phyloP scores from a whole-genome alignment of 2,329 filamentous ascomycete genomes.

The Curvularia lunata region DNA sequence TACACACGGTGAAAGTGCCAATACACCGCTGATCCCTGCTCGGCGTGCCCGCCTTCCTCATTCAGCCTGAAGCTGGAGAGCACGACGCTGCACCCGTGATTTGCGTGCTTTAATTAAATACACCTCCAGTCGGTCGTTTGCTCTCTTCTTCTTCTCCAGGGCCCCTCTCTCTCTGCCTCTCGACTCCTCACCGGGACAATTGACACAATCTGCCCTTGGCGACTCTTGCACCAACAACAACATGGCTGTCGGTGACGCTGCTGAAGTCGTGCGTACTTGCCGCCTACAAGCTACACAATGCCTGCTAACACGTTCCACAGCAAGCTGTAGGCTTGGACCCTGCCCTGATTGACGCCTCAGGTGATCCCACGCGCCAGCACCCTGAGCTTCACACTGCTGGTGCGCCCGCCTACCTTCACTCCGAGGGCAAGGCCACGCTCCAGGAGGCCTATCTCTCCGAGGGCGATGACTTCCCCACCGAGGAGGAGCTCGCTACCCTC shows the following conservation, averaged over 20 bases:
- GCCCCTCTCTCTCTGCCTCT: slow-evolving; percentile 11
- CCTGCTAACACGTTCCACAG: slow-evolving; percentile 24
- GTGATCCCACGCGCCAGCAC: slow-evolving; percentile 44
- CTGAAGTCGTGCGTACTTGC: slow-evolving; percentile 30
- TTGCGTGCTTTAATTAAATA: slow-evolving; percentile 18
- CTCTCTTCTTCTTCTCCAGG: slow-evolving; percentile 9
- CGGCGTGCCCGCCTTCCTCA: slow-evolving; percentile 22
- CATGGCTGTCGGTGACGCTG: slow-evolving; percentile 38
- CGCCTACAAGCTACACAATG: neutral
- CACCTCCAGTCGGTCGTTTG: slow-evolving; percentile 11
- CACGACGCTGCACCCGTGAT: slow-evolving; percentile 11
- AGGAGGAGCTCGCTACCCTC: slow-evolving; percentile 46
- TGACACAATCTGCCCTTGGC: slow-evolving; percentile 1
- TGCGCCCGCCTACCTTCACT: slow-evolving; percentile 39
- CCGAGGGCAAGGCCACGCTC: slow-evolving; percentile 49
- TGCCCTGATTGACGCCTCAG: slow-evolving; percentile 42
- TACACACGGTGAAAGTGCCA: slow-evolving; percentile 5
- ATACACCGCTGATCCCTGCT: slow-evolving; percentile 16
- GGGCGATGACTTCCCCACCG: slow-evolving; percentile 39
- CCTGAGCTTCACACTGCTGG: slow-evolving; percentile 31
- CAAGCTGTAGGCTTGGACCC: slow-evolving; percentile 43
- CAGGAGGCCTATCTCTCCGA: slow-evolving; percentile 41
- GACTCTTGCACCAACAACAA: slow-evolving; percentile 11
- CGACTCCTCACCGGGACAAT: slow-evolving; percentile 20
- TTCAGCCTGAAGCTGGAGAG: slow-evolving; percentile 13